These are phyloP conservation scores for Pezicula rhizophila DNA, from an alignment of 2,329 filamentous ascomycete species.

Conservation along the genomic window DNA sequence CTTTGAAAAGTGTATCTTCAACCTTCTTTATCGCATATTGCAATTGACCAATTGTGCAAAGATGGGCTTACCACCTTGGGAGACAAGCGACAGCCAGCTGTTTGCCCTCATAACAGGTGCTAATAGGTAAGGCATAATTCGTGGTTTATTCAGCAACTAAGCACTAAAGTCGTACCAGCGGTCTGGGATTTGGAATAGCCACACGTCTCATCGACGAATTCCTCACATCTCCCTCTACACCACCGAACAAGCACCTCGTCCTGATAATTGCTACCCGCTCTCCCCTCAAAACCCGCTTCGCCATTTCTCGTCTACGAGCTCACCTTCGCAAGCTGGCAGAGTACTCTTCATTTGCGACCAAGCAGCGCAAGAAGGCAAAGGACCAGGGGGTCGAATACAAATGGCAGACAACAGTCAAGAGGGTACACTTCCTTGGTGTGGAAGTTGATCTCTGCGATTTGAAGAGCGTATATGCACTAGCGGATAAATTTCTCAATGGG, in stretches of 20 bases:
- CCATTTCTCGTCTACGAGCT: conserved; percentile 55
- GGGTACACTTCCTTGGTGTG: conserved; percentile 53
- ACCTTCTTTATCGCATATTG: neutral
- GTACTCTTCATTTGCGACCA: conserved; percentile 44
- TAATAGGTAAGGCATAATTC: conserved; percentile 61
- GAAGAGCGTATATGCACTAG: conserved; percentile 35
- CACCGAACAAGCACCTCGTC: conserved; percentile 63
- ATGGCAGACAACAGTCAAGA: conserved; percentile 37
- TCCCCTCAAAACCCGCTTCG: conserved; percentile 65
- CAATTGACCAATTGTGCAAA: neutral
- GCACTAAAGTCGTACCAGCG: conserved; percentile 48
- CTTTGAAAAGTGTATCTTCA: neutral
- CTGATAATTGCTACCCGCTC: conserved; percentile 81
- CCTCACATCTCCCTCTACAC: conserved; percentile 60
- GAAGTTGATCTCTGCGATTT: conserved; percentile 57
- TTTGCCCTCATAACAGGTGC: conserved; percentile 76
- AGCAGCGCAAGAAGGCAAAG: conserved; percentile 39
- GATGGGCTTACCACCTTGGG: conserved; percentile 29
- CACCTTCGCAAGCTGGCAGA: conserved; percentile 49
- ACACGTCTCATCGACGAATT: conserved; percentile 88
- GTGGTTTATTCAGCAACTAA: neutral
- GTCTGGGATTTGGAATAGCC: conserved; percentile 78
- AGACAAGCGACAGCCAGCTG: conserved; percentile 36
- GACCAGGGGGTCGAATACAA: conserved; percentile 45
- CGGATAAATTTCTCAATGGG: conserved; percentile 25